Conservation (phyloP, 495 filamentous ascomycete species). For the Glarea lozoyensis region DNA sequence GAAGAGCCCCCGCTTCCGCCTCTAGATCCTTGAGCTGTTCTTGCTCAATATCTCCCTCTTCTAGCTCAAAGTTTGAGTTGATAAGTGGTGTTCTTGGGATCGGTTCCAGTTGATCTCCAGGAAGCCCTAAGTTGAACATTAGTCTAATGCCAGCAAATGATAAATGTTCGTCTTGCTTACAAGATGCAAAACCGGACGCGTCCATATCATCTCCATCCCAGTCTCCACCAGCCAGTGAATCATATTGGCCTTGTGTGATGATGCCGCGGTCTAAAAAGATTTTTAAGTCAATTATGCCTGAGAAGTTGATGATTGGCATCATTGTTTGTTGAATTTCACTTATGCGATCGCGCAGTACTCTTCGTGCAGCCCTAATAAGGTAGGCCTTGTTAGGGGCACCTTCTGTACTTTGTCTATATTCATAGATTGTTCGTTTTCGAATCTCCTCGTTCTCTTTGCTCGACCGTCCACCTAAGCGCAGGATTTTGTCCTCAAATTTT, state of each 20-base stretch:
- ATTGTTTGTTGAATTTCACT: conserved; percentile 39
- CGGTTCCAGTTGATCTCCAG: conserved; percentile 52
- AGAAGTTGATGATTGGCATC: conserved; percentile 26
- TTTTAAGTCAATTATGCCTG: not conserved
- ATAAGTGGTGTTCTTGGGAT: conserved; percentile 28
- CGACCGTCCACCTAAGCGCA: conserved; percentile 74
- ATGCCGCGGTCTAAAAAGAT: conserved; percentile 41
- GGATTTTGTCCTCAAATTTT: conserved; percentile 52
- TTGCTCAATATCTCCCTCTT: conserved; percentile 57
- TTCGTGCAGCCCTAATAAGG: not conserved
- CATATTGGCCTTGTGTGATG: conserved; percentile 50
- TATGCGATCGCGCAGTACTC: conserved; percentile 2
- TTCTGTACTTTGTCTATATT: conserved; percentile 34
- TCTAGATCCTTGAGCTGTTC: conserved; percentile 60
- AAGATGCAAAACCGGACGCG: not conserved
- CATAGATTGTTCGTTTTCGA: conserved; percentile 54
- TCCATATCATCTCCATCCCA: conserved; percentile 38
- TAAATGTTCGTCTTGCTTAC: conserved; percentile 17
- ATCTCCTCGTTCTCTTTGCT: conserved; percentile 54
- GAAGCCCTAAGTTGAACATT: conserved; percentile 35
- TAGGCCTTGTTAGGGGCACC: not conserved
- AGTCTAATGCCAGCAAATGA: too few species aligned
- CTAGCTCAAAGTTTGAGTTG: conserved; percentile 41
- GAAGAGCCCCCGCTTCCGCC: conserved; percentile 39
- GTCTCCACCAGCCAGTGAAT: conserved; percentile 46